Evolutionary conservation across 2,329 filamentous ascomycete species (phyloP), one percentile per base, ranked within the genome.

Genomic region (Aspergillus spinulosporus): DNA sequence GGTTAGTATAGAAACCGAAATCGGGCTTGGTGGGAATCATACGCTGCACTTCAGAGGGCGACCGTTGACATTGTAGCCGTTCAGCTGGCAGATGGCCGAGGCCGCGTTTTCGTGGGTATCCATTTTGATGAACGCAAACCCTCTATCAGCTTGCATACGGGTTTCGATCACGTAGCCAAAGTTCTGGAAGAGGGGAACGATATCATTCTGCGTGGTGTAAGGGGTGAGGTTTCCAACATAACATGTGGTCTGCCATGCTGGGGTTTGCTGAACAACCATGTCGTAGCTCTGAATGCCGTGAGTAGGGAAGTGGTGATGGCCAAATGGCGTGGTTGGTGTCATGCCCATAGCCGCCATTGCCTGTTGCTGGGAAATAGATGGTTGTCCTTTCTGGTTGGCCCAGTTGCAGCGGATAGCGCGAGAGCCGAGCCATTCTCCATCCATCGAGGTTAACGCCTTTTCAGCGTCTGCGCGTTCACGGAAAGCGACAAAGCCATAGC

Each of bases 361-460:
- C 76, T 96, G 91, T 78, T 97, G 94, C 78, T 99, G 93, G 48
- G 92, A 92, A 75, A 97, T 97, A 1, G 94, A 97, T 55, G 94
- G 94, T 72, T 99, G 94, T n/a, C 94, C 94, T 82, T 99, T 99
- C 73, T 99, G 94, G 80, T 99, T 99, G 59, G 94, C 94, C 94
- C 94, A 99, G 82, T 99, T 99, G 84, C 93, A 97, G 66, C 94
- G 92, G 71, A 99, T 99, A 40, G 94, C 94, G 63, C 94, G 90
- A 67, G 94, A 97, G 53, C 94, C 94, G 50, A 99, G 87, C 94
- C 94, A 99, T 79, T 99, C 94, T 61, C 94, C 94, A 70, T 99
- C 94, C 94, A 99, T 99, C 61, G 92, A 92, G 78, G 88, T 96
- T 69, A 99, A 77, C 1, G 94, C 93, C 78, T 97, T 96, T 75